Evolutionary conservation across 768 basidiomycete genomes (phyloP), one percentile per base, ranked within the genome.

Genomic region (Trichaptum fuscoviolaceum): DNA sequence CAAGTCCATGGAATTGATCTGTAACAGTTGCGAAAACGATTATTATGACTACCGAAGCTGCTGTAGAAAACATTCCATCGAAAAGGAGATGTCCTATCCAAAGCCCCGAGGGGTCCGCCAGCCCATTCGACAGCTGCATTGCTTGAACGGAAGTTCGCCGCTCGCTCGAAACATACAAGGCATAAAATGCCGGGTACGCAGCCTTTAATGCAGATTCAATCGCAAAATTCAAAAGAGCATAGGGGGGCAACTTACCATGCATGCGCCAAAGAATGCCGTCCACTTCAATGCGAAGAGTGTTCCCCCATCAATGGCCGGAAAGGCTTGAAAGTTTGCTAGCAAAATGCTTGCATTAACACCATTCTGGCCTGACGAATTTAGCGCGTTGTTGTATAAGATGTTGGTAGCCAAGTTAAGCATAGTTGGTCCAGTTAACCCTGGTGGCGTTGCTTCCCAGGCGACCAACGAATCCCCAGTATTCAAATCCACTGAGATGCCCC

Each of bases 41-140:
- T 20, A 83, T 79, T 59, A 91, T 84, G 63, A 91, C 76, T 1
- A 88, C 88, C 0, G 91, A 82, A 24, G 85, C 73, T n/a, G 88
- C 75, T 18, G 88, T 69, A 3, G 84, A 82, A 67, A 84, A 82
- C 10, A 89, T 80, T 8, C 84, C 80, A 71, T 93, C 92, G 74
- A 90, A 91, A 72, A 89, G 77, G 18, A 92, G 80, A 75, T 93
- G 92, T 2, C 92, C 92, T 2, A 93, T 77, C 90, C 91, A 92
- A 58, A 93, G 77, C 2, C 88, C 90, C 62, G 86, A 74, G 23
- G 89, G 87, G 70, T 91, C 80, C 0, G 86, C 81, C 27, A 92
- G 75, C 1, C 91, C 91, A 73, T 93, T 91, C 36, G 88, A 90
- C 36, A 89, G 78, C 71, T 93, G 91, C 89, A 93, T 93, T 1